phyloP scores from a whole-genome alignment of 768 basidiomycete species.

The Chiua virens region DNA sequence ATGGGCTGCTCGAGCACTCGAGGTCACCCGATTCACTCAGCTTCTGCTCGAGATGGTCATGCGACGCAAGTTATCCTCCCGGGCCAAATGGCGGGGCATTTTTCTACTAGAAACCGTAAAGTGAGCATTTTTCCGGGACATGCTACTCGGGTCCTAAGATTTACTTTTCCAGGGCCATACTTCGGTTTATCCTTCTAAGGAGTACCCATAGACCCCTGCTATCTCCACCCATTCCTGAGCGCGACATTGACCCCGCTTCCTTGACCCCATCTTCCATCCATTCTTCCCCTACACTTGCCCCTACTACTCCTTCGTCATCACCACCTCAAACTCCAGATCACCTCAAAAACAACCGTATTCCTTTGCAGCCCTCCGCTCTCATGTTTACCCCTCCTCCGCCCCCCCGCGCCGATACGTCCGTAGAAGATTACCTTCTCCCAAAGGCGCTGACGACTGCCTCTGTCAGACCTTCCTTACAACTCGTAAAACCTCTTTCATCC shows the following conservation, averaged over 20 bases:
- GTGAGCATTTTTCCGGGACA: conserved; percentile 43
- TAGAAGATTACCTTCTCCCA: conserved; percentile 81
- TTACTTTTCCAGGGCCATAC: conserved; percentile 53
- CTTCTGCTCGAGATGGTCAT: conserved; percentile 89
- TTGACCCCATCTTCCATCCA: conserved; percentile 53
- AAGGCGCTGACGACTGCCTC: conserved; percentile 74
- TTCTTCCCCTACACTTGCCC: conserved; percentile 60
- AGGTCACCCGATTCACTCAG: conserved; percentile 77
- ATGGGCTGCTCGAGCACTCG: conserved; percentile 73
- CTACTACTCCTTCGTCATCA: conserved; percentile 57
- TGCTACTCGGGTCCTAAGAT: conserved; percentile 3
- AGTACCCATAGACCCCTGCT: conserved; percentile 77
- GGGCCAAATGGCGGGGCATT: conserved; percentile 73
- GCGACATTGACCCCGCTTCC: conserved; percentile 79
- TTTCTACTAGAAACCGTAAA: conserved; percentile 81
- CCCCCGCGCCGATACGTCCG: conserved; percentile 50
- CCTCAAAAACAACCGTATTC: conserved; percentile 72
- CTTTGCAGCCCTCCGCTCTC: conserved; percentile 63
- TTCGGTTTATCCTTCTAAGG: conserved; percentile 72
- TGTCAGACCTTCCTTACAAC: conserved; percentile 68
- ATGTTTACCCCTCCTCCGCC: conserved; percentile 52
- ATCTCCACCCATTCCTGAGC: conserved; percentile 78
- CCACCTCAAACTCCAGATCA: conserved; percentile 72
- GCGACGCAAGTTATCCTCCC: conserved; percentile 63
- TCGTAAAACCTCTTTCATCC: conserved; percentile 59